phyloP scores from a whole-genome alignment of 1,139 yeast genomes.

The Zygosaccharomyces pseudobailii region DNA sequence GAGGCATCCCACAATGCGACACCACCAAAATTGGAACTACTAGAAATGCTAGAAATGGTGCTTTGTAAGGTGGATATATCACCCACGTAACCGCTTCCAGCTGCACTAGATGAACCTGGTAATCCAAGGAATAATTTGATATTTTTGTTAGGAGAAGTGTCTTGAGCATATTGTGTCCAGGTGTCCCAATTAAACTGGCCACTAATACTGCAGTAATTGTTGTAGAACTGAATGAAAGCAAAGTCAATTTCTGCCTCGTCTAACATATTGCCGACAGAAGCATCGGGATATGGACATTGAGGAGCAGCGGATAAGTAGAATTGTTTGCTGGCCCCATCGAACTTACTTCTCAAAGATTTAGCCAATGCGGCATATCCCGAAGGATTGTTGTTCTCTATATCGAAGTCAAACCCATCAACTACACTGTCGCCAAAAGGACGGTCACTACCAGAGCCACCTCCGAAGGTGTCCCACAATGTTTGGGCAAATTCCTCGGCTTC shows the following conservation, averaged over 20 bases:
- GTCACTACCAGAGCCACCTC: constrained; percentile 56
- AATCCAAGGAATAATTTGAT: constrained; percentile 67
- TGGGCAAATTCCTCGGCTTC: constrained; percentile 68
- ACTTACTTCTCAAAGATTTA: constrained; percentile 53
- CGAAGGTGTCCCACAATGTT: constrained; percentile 80
- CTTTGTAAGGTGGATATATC: constrained; percentile 40
- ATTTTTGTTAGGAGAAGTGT: constrained; percentile 59
- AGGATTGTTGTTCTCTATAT: constrained; percentile 53
- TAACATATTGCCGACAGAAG: constrained; percentile 66
- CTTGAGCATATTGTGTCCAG: constrained; percentile 69
- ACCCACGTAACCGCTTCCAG: constrained; percentile 60
- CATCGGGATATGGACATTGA: constrained; percentile 92
- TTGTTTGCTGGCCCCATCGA: constrained; percentile 49
- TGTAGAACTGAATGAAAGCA: constrained; percentile 89
- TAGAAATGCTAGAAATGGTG: constrained; percentile 39
- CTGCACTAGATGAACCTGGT: constrained; percentile 66
- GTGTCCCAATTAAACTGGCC: constrained; percentile 73
- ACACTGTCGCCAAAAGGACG: constrained; percentile 77
- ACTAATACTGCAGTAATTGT: constrained; percentile 71
- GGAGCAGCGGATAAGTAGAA: constrained; percentile 93
- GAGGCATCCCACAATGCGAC: constrained; percentile 91
- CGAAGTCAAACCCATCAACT: constrained; percentile 71
- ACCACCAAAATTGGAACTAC: constrained; percentile 63
- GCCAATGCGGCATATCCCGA: constrained; percentile 62
- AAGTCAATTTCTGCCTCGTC: constrained; percentile 65